Evolutionary conservation across 2,329 filamentous ascomycete species (phyloP).

Genomic region (Saccharata proteae): DNA sequence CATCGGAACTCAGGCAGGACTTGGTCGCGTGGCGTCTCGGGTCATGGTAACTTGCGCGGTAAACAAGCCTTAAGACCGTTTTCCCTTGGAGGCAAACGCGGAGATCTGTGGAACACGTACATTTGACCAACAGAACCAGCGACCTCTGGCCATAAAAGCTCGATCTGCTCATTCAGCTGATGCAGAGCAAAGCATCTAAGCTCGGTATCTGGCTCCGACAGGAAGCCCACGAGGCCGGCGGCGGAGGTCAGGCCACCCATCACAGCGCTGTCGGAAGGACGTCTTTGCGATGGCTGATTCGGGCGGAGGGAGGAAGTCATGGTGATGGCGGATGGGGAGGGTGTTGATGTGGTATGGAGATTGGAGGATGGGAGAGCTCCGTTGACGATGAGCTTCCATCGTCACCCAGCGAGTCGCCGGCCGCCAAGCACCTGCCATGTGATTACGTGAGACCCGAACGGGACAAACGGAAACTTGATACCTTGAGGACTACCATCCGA

Average conservation of each 20-base stretch:
- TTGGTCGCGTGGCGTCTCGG: too few species aligned
- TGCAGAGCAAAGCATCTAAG: conserved; percentile 91
- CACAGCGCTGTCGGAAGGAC: conserved; percentile 5
- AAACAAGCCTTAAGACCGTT: too few species aligned
- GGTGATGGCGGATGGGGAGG: conserved; percentile 1
- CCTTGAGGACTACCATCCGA: too few species aligned
- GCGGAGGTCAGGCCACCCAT: conserved; percentile 95
- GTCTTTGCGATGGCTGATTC: conserved; percentile 1
- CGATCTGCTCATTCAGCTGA: conserved; percentile 90
- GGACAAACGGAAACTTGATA: too few species aligned
- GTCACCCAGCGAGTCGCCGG: conserved; percentile 3
- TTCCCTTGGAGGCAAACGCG: conserved; percentile 1
- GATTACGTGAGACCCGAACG: neutral
- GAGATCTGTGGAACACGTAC: conserved; percentile 40
- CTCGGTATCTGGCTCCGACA: conserved; percentile 87
- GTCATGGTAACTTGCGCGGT: too few species aligned
- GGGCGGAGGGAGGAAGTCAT: conserved; percentile 7
- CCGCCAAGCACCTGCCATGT: conserved; percentile 1
- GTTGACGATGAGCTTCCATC: conserved; percentile 4
- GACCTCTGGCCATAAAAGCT: conserved; percentile 95
- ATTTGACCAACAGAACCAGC: conserved; percentile 86
- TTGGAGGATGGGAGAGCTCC: conserved; percentile 8
- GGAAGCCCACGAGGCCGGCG: conserved; percentile 86
- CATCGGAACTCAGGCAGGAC: conserved; percentile 4
- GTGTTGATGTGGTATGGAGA: conserved; percentile 2